Percentiles rank a stretch among this genome's conserved stretches.
phyloP scores from a whole-genome alignment of 441 rosid genomes.

The Populus hybrid region DNA sequence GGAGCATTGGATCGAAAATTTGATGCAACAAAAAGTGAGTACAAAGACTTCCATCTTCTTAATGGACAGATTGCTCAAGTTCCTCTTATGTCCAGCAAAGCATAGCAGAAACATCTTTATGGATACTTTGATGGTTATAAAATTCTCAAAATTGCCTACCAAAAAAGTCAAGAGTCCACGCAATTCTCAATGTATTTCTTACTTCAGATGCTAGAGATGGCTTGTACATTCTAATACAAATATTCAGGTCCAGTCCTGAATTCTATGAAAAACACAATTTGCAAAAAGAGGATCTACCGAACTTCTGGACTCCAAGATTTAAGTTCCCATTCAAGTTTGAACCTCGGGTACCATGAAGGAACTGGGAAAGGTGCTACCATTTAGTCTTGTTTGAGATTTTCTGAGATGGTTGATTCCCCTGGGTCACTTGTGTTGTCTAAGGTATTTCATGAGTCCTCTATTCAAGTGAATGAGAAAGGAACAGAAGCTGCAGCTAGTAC shows the following conservation, averaged over 20 bases:
- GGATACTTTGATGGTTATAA: constrained; percentile 8
- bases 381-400: not conserved
- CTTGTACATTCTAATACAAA: not conserved
- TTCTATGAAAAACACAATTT: not conserved
- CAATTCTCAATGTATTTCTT: constrained; percentile 9
- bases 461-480: constrained; percentile 15
- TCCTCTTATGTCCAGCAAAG: constrained; percentile 15
- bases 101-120: not conserved
- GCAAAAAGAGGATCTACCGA: not conserved
- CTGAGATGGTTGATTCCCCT: constrained; percentile 4
- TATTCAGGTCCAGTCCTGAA: constrained; percentile 3
- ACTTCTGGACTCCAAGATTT: constrained; percentile 12
- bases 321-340: constrained; percentile 19
- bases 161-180: not conserved
- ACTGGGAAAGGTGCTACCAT: not conserved
- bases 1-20: constrained; percentile 12
- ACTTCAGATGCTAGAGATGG: constrained; percentile 5
- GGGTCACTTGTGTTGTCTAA: not conserved
- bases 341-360: not conserved
- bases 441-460: constrained; percentile 6
- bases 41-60: constrained; percentile 14
- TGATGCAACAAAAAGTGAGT: not conserved
- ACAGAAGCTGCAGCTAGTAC: constrained; percentile 19
- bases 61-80: constrained; percentile 10
- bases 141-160: constrained; percentile 3